These are phyloP conservation scores for Globisporangium paddicum DNA, from an alignment of 352 stramenopile genomes.

Conservation along the genomic window DNA sequence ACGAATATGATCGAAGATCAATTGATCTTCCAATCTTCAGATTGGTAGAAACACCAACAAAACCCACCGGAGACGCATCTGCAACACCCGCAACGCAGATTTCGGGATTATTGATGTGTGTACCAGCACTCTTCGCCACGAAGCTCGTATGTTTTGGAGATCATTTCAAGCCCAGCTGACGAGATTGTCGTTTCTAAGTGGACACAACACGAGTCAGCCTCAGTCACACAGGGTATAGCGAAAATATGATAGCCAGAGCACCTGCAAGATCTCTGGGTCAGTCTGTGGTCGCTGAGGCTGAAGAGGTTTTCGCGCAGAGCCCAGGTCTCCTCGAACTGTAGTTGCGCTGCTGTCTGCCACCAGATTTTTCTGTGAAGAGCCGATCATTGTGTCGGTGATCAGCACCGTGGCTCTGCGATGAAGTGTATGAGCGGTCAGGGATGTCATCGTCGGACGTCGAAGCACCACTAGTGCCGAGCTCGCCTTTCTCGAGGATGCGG, in stretches of 20 bases:
- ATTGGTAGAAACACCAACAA: too few species aligned
- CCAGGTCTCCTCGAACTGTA: neutral
- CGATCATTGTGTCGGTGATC: neutral
- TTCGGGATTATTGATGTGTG: too few species aligned
- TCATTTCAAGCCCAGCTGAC: neutral
- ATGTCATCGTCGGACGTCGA: neutral
- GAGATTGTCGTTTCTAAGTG: neutral
- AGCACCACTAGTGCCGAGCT: neutral
- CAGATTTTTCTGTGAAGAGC: neutral
- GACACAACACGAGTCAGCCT: neutral
- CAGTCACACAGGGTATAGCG: too few species aligned
- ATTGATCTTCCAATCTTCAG: too few species aligned
- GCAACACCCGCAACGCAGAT: too few species aligned
- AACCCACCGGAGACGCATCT: too few species aligned
- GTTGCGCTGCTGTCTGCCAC: neutral
- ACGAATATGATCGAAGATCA: too few species aligned
- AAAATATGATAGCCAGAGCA: neutral
- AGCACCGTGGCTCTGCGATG: constrained; percentile 1
- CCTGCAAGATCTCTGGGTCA: neutral
- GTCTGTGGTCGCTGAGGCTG: constrained; percentile 4
- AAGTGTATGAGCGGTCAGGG: neutral
- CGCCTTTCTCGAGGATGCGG: neutral
- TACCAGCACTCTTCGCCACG: too few species aligned
- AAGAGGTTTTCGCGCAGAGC: neutral
- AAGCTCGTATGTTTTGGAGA: too few species aligned